Conservation (phyloP, 768 basidiomycete species). For the Cystofilobasidium ferigula region DNA sequence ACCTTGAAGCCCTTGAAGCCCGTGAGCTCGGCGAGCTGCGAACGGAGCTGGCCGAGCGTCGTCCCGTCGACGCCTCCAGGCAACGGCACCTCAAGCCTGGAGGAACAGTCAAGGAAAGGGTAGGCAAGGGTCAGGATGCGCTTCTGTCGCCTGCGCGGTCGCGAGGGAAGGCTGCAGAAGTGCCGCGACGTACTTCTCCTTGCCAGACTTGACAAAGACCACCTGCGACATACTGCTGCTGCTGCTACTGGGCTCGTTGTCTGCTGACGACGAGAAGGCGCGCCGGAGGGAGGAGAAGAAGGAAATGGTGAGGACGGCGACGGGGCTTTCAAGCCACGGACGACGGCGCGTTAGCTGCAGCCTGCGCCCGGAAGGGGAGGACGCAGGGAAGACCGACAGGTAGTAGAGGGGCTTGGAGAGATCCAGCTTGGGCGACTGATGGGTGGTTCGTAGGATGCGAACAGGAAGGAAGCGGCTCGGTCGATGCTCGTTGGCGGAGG, state of each 20-base stretch:
- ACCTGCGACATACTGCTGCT: conserved; percentile 13
- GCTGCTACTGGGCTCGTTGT: not conserved
- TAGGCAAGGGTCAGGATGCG: not conserved
- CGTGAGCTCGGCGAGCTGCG: conserved; percentile 52
- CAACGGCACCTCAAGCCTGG: conserved; percentile 47
- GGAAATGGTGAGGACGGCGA: not conserved
- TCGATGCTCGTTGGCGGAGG: not conserved
- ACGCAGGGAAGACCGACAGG: not conserved
- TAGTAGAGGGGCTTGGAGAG: not conserved
- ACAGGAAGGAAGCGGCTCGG: not conserved
- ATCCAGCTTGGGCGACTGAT: not conserved
- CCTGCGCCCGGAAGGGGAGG: not conserved
- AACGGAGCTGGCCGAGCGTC: conserved; percentile 50
- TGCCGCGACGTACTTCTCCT: conserved; percentile 27
- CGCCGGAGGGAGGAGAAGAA: not conserved
- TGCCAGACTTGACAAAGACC: conserved; percentile 32
- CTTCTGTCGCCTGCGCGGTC: not conserved
- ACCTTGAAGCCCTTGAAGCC: conserved; percentile 58
- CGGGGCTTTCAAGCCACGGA: too few relatives aligned
- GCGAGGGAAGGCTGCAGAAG: not conserved
- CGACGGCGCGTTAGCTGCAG: too few relatives aligned
- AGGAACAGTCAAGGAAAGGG: not conserved
- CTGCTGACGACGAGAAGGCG: conserved; percentile 10
- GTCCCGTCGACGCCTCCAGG: conserved; percentile 47
- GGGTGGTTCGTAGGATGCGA: not conserved